Evolutionary conservation across 805 yeast species (phyloP), one percentile per base, ranked within the genome.

Genomic region (Sporopachydermia quercuum): DNA sequence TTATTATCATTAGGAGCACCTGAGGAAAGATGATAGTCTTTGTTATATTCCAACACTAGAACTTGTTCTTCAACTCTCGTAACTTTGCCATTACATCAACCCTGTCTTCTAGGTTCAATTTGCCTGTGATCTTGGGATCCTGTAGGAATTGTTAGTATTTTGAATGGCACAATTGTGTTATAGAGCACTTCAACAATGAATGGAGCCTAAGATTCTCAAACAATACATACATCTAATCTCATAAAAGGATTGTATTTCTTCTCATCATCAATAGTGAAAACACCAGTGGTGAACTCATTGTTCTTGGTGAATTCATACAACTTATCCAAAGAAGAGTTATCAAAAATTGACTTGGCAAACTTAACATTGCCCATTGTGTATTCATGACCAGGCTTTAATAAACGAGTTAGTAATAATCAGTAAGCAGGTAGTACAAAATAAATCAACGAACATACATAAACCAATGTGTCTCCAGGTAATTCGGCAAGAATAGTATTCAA

Each of bases 191-290:
- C n/a, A n/a, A n/a, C n/a, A n/a, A n/a, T n/a, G n/a, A 23, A 23
- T 8, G 30, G 8, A n/a, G 30, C 30, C 30, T 8, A n/a, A 23
- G n/a, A 23, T 8, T 8, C 30, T 23, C 13, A 23, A 23, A 8
- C n/a, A n/a, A 8, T 8, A 23, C 30, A 8, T 23, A 23, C 94
- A 23, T 60, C 55, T 13, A 81, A 60, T 52, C 83, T 74, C 86
- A 89, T 77, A 62, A 91, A 91, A 17, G 98, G 98, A 57, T 91
- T 91, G 61, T 74, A 80, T 37, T 63, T 56, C 45, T 75, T 63
- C 57, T 91, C 98, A 54, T 91, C 95, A 4, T 68, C 73, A 42
- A 91, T 70, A 3, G 96, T 85, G 61, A 84, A 87, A 23, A 53
- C 55, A 1, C 98, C 98, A 0, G 96, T 78, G n/a, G 94, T 78